Base-by-base conservation (phyloP, 2,329 filamentous ascomycete genomes). In the Tolypocladium endophyticum region DNA sequence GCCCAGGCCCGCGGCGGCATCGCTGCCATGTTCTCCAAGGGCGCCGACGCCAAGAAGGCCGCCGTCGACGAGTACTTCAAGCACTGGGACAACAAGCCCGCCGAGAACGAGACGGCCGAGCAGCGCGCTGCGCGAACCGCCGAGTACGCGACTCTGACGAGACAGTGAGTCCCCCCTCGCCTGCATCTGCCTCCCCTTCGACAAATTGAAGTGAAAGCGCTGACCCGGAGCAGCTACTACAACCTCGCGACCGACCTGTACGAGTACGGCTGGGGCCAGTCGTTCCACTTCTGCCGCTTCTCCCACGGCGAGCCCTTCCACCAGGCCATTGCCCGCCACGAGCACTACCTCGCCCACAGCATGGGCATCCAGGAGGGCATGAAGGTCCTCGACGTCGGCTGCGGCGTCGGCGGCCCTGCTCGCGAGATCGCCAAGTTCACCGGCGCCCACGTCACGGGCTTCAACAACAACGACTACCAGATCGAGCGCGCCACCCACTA, bases 391-490 rank as follows among this genome's bases (percentile, higher is more conserved):
- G 94, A 99, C 71, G 94, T 99, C 61, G 94, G 94, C 62, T 99
- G 94, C 70, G 94, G 94, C 82, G 92, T 97, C 59, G 94, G 94
- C 69, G 94, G 94, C 55, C 94, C 94, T 28, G 94, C 93, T 8
- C 86, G 92, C 63, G 92, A 97, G 79, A 97, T 99, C 69, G 90
- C 90, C 77, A 95, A 95, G 78, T 99, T 99, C 78, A 88, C 90
- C 14, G 93, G 90, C 62, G 88, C 85, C 68, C 91, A 97, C 68
- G 84, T 97, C 64, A 88, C 91, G 30, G 94, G 94, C 52, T 78
- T 97, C 73, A 99, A 97, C 86, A 97, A 97, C 86, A 97, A 97
- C 76, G 91, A 97, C 78, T 99, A 99, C 81, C 94, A 97, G 79
- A 96, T 97, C 66, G 85, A 97, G 73, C 90, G 94, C 65, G 93